phyloP scores from a whole-genome alignment of 176 grass and related monocot genomes.

The Musa itinerans region DNA sequence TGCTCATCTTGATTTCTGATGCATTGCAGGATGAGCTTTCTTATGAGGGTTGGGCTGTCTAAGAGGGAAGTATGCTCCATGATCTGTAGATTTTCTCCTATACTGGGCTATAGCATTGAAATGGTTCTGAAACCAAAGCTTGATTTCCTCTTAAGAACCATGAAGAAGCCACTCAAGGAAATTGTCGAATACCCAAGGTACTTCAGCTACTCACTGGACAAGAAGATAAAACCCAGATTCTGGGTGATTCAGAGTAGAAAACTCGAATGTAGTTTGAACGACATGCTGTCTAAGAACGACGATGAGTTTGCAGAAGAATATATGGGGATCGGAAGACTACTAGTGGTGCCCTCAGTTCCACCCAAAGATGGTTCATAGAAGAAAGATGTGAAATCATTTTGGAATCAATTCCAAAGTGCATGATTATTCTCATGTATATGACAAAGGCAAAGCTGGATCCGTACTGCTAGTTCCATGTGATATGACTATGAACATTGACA shows the following conservation, averaged over 20 bases:
- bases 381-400: not conserved
- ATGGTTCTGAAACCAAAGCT: slow-evolving; percentile 75
- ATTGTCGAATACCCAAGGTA: slow-evolving; percentile 78
- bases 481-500: no score
- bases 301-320: slow-evolving; percentile 71
- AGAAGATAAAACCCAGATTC: slow-evolving; percentile 69
- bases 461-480: no score
- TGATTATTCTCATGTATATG: no score
- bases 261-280: slow-evolving; percentile 56
- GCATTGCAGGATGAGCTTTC: slow-evolving; percentile 56
- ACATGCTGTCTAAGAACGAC: slow-evolving; percentile 72
- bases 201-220: slow-evolving; percentile 80
- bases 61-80: slow-evolving; percentile 77
- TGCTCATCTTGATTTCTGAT: not conserved
- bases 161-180: slow-evolving; percentile 58
- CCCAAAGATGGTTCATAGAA: slow-evolving; percentile 4
- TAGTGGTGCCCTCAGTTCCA: slow-evolving; percentile 12
- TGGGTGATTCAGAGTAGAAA: slow-evolving; percentile 44
- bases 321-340: slow-evolving; percentile 36
- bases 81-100: slow-evolving; percentile 75
- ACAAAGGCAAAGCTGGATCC: no score
- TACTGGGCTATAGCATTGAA: slow-evolving; percentile 67
- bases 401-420: not conserved
- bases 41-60: slow-evolving; percentile 46
- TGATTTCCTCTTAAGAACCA: slow-evolving; percentile 57